Base-by-base conservation (phyloP, 2,329 filamentous ascomycete genomes). In the Neobulgaria alba region DNA sequence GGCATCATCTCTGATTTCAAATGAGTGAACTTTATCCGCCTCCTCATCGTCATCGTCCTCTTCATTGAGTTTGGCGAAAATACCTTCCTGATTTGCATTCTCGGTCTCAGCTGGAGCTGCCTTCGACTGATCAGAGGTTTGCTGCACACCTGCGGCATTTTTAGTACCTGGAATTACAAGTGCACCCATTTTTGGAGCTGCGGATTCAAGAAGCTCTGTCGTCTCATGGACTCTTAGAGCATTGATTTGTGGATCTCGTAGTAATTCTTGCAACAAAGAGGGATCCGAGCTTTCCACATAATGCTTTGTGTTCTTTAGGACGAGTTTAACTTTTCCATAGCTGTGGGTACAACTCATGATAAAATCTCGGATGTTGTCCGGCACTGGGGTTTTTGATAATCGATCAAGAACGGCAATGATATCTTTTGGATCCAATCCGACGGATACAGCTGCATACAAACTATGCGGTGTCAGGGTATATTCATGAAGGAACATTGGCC, bases 91-190 rank as follows among this genome's bases (percentile, higher is more conserved):
- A 38, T 77, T 73, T 3, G 71, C 64, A 29, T 73, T 71, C 7
- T 69, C 68, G 2, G 67, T 62, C 14, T 73, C 67, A 53, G 59
- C 67, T 46, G 59, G 64, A 52, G 61, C 37, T 64, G 51, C 14
- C 17, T 47, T 36, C 52, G 59, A 53, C 45, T 68, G 61, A 61
- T 66, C 64, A 9, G 60, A 63, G 5, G 83, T 82, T 61, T 95
- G 85, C 55, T 82, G 83, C 10, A 90, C 79, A 44, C 88, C 89
- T 23, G 87, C 89, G 3, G 92, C 90, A 63, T 94, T 85, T 56
- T 88, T 92, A 0, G 92, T 96, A 41, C 92, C 92, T 0, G 90
- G 87, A 58, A 98, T 98, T 31, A 94, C 87, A 41, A 96, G 70
- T 1, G 80, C 85, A 5, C 79, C 84, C 70, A 93, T 85, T 57